Evolutionary conservation across 306 rosid species (phyloP), one percentile per base, ranked within the genome.

Genomic region (Styphnolobium japonicum): DNA sequence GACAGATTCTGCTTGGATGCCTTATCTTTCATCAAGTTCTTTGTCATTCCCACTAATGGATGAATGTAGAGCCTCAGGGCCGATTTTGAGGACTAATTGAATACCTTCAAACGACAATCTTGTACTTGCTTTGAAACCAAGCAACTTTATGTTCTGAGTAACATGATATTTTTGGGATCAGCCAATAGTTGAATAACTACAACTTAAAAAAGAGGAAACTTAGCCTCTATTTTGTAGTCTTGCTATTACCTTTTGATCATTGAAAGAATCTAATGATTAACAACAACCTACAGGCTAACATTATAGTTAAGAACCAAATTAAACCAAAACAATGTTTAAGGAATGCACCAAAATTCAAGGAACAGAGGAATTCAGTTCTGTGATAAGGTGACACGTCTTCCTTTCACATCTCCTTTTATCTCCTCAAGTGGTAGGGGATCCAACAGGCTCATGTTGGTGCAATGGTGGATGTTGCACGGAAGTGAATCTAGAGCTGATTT

Each of bases 391-490:
- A 82, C 46, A 78, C 3, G 73, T 56, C 34, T 70, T 0, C 67
- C 83, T 71, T 75, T 82, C 82, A 71, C 73, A 82, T 79, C 77
- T 45, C 19, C 79, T 64, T 86, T 79, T 7, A 31, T 68, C 8
- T 16, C n/a, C 23, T 57, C 83, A 83, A 83, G 80, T 83, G 85
- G 85, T 64, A 67, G 12, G 60, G 56, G 40, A 82, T 55, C 87
- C 79, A 85, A 89, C 92, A 89, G 11, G 77, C 23, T 87, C 91
- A 89, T 83, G 90, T 85, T 77, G 85, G 64, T 79, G 91, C 81
- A 71, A 67, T 77, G 89, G 90, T 77, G 82, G 73, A 23, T 80
- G 90, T 81, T 85, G 79, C 86, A 77, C 36, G 58, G 70, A 87
- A 72, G 67, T 88, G 92, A 87, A 89, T 89, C 89, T 58, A 11